phyloP scores from a whole-genome alignment of 2,329 filamentous ascomycete species.

The Mariannaea elegans region DNA sequence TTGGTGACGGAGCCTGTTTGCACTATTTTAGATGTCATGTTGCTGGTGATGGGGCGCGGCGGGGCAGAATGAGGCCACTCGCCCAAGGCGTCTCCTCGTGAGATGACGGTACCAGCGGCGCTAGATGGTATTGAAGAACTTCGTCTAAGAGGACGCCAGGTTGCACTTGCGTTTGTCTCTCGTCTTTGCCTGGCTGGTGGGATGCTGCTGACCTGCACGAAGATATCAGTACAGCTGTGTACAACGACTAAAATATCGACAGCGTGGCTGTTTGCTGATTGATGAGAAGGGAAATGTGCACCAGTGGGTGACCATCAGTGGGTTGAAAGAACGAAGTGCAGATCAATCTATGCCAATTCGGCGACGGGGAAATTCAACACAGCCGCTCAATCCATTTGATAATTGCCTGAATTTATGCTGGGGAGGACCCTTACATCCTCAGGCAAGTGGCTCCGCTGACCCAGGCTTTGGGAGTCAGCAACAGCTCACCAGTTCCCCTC shows the following conservation, averaged over 20 bases:
- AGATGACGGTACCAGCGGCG: slow-evolving; percentile 9
- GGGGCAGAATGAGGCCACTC: slow-evolving; percentile 30
- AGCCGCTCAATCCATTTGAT: neutral
- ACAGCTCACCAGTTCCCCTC: too few relatives aligned
- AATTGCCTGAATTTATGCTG: slow-evolving; percentile 6
- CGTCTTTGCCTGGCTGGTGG: slow-evolving; percentile 15
- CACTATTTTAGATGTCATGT: slow-evolving; percentile 7
- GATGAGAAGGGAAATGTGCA: slow-evolving; percentile 2
- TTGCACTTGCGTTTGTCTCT: slow-evolving; percentile 10
- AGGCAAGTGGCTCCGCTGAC: slow-evolving; percentile 2
- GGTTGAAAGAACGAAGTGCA: slow-evolving; percentile 16
- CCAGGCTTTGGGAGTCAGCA: too few relatives aligned
- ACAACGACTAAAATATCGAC: slow-evolving; percentile 9
- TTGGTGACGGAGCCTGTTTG: neutral
- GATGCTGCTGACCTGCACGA: slow-evolving; percentile 28
- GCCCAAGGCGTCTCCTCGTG: slow-evolving; percentile 18
- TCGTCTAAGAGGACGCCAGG: slow-evolving; percentile 26
- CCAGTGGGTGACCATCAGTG: slow-evolving; percentile 3
- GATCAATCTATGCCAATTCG: slow-evolving; percentile 2
- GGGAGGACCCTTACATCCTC: slow-evolving; percentile 15
- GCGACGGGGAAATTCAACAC: neutral
- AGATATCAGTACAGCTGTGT: slow-evolving; percentile 13
- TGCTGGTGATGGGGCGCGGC: slow-evolving; percentile 30
- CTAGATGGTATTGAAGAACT: slow-evolving; percentile 1
- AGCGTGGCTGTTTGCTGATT: slow-evolving; percentile 25